Conservation (phyloP, 2,329 filamentous ascomycete genomes). For the Neonectria neomacrospora region DNA sequence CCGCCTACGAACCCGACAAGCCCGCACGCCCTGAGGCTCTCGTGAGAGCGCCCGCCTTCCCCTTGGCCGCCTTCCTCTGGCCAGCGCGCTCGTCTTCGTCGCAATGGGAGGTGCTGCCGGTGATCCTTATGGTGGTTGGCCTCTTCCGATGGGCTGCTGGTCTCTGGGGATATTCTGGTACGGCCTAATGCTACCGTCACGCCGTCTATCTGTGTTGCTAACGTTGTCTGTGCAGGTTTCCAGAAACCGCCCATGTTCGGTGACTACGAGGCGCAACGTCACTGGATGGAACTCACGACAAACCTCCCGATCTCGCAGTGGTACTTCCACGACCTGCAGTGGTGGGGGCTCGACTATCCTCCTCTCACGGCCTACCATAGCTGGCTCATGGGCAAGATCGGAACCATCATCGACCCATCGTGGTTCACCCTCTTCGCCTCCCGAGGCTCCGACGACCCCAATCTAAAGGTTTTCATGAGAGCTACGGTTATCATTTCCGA, state of each 20-base stretch:
- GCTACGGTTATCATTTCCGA: constrained; percentile 91
- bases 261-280: constrained; percentile 96
- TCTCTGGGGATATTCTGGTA: constrained; percentile 95
- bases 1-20: constrained; percentile 54
- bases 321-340: constrained; percentile 97
- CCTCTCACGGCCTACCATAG: constrained; percentile 98
- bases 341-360: constrained; percentile 98
- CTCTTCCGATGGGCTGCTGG: constrained; percentile 93
- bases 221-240: constrained; percentile 66
- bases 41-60: constrained; percentile 78
- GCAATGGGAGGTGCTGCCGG: constrained; percentile 90
- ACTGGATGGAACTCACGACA: constrained; percentile 98
- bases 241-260: constrained; percentile 89
- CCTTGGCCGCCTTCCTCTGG: constrained; percentile 94
- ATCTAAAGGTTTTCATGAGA: constrained; percentile 94
- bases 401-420: constrained; percentile 77
- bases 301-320: constrained; percentile 91
- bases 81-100: constrained; percentile 84
- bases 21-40: constrained; percentile 54
- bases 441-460: constrained; percentile 80
- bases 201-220: constrained; percentile 21
- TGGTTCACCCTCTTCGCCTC: constrained; percentile 92
- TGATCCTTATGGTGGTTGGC: constrained; percentile 89
- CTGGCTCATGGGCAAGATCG: constrained; percentile 92
- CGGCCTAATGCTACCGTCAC: constrained; percentile 32